These are phyloP conservation scores for Phialophora verrucosa DNA, from an alignment of 2,329 filamentous ascomycete species.

Conservation along the genomic window DNA sequence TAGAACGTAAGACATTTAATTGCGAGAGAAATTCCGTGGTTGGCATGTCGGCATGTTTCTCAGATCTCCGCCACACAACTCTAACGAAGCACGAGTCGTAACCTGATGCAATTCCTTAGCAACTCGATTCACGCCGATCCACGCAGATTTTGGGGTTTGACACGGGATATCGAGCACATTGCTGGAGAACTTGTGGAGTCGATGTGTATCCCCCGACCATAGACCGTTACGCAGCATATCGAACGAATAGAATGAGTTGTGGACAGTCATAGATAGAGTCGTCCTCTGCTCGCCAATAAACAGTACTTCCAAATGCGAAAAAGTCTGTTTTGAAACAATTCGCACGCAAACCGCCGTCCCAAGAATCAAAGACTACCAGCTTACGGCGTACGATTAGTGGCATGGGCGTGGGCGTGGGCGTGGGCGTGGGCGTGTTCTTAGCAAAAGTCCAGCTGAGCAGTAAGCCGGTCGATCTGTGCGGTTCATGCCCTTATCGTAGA, in stretches of 20 bases:
- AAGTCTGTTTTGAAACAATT: not conserved
- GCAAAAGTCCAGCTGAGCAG: not conserved
- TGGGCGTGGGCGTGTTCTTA: not conserved
- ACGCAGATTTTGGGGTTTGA: not conserved
- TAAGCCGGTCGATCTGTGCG: not conserved
- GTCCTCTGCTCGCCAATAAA: constrained; percentile 6
- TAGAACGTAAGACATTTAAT: constrained; percentile 9
- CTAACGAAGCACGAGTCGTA: not conserved
- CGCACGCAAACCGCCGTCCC: not conserved
- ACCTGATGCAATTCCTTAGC: not conserved
- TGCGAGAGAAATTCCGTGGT: constrained; percentile 4
- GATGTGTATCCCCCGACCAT: constrained; percentile 6
- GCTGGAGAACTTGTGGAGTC: constrained; percentile 16
- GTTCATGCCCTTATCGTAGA: not conserved
- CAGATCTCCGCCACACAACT: not conserved
- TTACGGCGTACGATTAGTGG: not conserved
- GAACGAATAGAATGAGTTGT: constrained; percentile 22
- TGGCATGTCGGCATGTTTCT: not conserved
- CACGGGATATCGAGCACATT: constrained; percentile 1
- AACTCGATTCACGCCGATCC: constrained; percentile 2
- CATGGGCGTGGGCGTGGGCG: not conserved
- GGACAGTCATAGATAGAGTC: constrained; percentile 25
- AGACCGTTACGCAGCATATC: constrained; percentile 18
- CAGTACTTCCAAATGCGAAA: not conserved
- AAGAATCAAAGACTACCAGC: not conserved